These are phyloP conservation scores for Paraphoma chrysanthemicola DNA, from an alignment of 2,329 filamentous ascomycete species.

Conservation along the genomic window DNA sequence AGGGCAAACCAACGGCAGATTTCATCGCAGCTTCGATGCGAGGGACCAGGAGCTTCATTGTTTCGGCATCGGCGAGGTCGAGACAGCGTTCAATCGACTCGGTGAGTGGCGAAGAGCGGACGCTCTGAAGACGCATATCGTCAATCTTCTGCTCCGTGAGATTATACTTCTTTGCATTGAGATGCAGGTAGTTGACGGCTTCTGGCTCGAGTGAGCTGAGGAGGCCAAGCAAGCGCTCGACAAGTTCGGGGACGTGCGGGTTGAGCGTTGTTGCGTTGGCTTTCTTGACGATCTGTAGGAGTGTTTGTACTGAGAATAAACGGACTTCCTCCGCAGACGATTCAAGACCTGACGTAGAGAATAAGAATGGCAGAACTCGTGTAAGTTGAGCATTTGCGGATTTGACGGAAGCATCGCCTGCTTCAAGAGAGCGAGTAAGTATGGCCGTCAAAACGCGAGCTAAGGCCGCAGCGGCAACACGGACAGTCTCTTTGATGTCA, in stretches of 20 bases:
- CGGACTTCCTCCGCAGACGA: constrained; percentile 89
- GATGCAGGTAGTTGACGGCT: constrained; percentile 88
- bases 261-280: constrained; percentile 76
- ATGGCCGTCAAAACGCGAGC: constrained; percentile 86
- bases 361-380: constrained; percentile 86
- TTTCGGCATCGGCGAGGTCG: constrained; percentile 77
- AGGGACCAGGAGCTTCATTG: constrained; percentile 77
- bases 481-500: constrained; percentile 92
- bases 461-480: constrained; percentile 78
- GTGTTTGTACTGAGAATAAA: constrained; percentile 76
- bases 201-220: constrained; percentile 90
- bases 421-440: constrained; percentile 83
- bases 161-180: constrained; percentile 84
- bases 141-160: constrained; percentile 90
- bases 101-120: constrained; percentile 86
- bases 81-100: constrained; percentile 91
- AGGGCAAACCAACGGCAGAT: constrained; percentile 85
- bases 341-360: constrained; percentile 88
- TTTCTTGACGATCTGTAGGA: constrained; percentile 90
- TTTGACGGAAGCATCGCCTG: constrained; percentile 70
- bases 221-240: constrained; percentile 80
- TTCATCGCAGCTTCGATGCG: constrained; percentile 81
- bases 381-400: constrained; percentile 81
- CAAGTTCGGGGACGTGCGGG: constrained; percentile 80
- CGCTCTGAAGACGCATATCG: constrained; percentile 79